Percentiles rank a stretch among this genome's conserved stretches.
These are phyloP conservation scores for Trametes hirsuta DNA, from an alignment of 1,284 basidiomycete genomes.

Conservation along the genomic window DNA sequence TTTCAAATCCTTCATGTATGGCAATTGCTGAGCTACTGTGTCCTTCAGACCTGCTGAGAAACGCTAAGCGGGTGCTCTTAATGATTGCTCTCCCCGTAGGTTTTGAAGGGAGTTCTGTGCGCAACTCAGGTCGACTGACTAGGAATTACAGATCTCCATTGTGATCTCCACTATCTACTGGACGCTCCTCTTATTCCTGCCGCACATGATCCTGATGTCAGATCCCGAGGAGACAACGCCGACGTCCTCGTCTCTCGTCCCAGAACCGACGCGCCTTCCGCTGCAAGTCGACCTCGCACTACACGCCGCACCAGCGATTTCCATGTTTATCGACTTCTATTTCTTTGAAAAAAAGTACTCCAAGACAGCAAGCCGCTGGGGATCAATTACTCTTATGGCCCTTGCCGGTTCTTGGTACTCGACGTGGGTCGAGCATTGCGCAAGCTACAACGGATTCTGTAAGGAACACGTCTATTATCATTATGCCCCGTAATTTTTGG, in stretches of 20 bases:
- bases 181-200: conserved; percentile 57
- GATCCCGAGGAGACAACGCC: conserved; percentile 36
- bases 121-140: background rate
- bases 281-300: conserved; percentile 66
- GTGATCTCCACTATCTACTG: conserved; percentile 78
- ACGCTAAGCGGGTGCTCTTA: conserved; percentile 57
- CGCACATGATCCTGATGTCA: conserved; percentile 50
- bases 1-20: background rate
- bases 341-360: conserved; percentile 66
- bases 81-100: conserved; percentile 66
- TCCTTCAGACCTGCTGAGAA: conserved; percentile 40
- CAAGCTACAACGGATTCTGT: conserved; percentile 66
- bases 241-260: conserved; percentile 40
- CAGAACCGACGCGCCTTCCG: conserved; percentile 54
- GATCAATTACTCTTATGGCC: conserved; percentile 49
- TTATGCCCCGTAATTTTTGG: background rate
- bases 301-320: conserved; percentile 65
- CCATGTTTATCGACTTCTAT: conserved; percentile 73
- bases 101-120: background rate
- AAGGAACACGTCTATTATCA: conserved; percentile 34
- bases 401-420: conserved; percentile 57
- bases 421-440: conserved; percentile 72
- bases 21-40: background rate
- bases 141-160: conserved; percentile 52
- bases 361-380: conserved; percentile 43